phyloP scores from a whole-genome alignment of 2,329 filamentous ascomycete genomes.

The Cercospora zeina region DNA sequence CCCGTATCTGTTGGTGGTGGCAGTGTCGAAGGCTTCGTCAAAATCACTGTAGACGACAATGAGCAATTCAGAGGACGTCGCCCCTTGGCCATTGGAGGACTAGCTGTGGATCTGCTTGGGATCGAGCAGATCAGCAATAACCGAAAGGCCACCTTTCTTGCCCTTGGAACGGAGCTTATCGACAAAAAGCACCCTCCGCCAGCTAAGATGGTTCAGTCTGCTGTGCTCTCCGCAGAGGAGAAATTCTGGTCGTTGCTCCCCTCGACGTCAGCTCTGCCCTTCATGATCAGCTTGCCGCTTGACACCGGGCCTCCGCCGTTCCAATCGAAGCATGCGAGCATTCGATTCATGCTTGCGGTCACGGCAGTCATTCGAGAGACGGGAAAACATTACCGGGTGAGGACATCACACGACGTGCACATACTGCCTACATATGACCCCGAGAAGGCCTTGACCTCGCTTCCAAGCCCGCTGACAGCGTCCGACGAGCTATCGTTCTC shows the following conservation, averaged over 20 bases:
- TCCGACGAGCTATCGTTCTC: conserved; percentile 50
- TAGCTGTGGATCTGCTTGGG: conserved; percentile 55
- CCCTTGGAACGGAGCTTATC: conserved; percentile 54
- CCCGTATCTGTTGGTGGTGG: conserved; percentile 58
- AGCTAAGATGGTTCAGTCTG: conserved; percentile 51
- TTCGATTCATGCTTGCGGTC: conserved; percentile 53
- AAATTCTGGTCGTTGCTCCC: conserved; percentile 54
- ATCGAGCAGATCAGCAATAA: conserved; percentile 53
- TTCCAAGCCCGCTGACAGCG: conserved; percentile 54
- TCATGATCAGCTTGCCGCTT: conserved; percentile 55
- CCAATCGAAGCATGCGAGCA: conserved; percentile 53
- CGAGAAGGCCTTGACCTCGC: conserved; percentile 56
- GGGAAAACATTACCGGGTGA: conserved; percentile 52
- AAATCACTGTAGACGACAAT: conserved; percentile 51
- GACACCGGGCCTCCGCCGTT: conserved; percentile 58
- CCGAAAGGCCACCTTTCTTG: conserved; percentile 53
- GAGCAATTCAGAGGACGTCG: conserved; percentile 48
- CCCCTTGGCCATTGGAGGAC: conserved; percentile 50
- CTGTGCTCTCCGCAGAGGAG: conserved; percentile 42
- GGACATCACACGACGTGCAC: conserved; percentile 52
- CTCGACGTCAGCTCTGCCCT: conserved; percentile 51
- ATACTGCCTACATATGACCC: conserved; percentile 59
- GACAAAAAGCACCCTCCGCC: conserved; percentile 54
- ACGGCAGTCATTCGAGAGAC: conserved; percentile 52
- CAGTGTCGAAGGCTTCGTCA: conserved; percentile 54